These are phyloP conservation scores for Amphicarpaea edgeworthii DNA, from an alignment of 306 rosid genomes.

Conservation along the genomic window DNA sequence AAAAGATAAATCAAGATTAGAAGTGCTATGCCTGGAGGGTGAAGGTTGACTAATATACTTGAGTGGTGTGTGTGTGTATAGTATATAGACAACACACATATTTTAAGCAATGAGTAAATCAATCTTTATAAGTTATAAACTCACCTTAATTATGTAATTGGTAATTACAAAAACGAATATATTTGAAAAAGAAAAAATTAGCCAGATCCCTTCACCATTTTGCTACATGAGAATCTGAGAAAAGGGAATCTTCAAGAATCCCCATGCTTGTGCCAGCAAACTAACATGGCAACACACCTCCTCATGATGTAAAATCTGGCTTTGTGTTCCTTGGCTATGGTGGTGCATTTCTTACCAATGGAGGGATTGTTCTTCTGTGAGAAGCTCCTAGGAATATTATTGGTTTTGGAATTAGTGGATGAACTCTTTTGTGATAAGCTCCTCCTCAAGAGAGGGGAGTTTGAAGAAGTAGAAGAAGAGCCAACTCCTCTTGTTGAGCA, in stretches of 20 bases:
- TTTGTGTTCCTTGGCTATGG: conserved; percentile 86
- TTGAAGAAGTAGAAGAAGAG: conserved; percentile 68
- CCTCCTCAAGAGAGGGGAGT: conserved; percentile 66
- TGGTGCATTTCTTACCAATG: conserved; percentile 76
- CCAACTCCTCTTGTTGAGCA: conserved; percentile 69
- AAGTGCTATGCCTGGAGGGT: background rate
- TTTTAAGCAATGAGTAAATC: conserved; percentile 40
- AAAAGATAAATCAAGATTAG: background rate
- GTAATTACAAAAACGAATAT: conserved; percentile 55
- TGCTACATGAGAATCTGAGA: conserved; percentile 38
- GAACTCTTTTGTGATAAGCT: conserved; percentile 71
- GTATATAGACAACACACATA: background rate
- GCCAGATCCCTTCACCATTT: conserved; percentile 45
- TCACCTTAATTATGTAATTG: conserved; percentile 37
- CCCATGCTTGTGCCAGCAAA: conserved; percentile 96
- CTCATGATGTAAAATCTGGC: conserved; percentile 97
- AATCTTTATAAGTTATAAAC: conserved; percentile 30
- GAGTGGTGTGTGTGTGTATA: background rate
- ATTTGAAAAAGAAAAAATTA: conserved; percentile 1
- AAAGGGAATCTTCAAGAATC: conserved; percentile 60
- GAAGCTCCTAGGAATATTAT: conserved; percentile 66
- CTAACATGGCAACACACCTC: conserved; percentile 93
- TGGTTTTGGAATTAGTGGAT: conserved; percentile 56
- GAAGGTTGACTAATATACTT: conserved; percentile 7
- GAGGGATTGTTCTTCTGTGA: conserved; percentile 79